Conservation (phyloP, 1,284 basidiomycete species). For the Rhodotorula sp. region DNA sequence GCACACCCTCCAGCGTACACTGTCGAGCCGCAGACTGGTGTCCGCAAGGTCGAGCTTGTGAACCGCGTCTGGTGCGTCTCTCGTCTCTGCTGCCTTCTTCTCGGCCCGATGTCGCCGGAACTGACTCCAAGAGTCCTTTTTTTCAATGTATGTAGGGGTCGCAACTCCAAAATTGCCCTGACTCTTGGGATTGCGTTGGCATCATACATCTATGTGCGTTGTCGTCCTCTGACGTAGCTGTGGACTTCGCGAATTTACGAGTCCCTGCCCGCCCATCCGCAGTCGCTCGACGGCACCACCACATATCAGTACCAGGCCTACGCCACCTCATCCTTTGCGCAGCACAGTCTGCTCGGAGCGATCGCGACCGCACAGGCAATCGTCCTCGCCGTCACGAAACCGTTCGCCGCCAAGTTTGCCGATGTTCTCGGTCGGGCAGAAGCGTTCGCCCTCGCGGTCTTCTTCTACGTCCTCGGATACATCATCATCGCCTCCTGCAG, state of each 20-base stretch:
- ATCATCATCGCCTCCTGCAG: slow-evolving; percentile 66
- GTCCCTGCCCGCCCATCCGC: too few species aligned
- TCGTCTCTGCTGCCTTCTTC: neutral
- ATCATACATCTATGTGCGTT: slow-evolving; percentile 64
- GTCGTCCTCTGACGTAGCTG: neutral
- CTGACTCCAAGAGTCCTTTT: neutral
- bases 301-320: slow-evolving; percentile 63
- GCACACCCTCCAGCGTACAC: neutral
- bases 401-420: slow-evolving; percentile 74
- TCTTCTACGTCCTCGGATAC: slow-evolving; percentile 58
- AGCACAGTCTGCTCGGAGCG: slow-evolving; percentile 31
- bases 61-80: slow-evolving; percentile 32
- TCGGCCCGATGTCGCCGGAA: neutral
- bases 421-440: slow-evolving; percentile 61
- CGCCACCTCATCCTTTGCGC: slow-evolving; percentile 26
- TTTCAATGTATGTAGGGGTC: slow-evolving; percentile 23
- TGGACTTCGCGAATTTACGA: too few species aligned
- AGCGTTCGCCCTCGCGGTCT: slow-evolving; percentile 61
- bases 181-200: slow-evolving; percentile 58
- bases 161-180: slow-evolving; percentile 29
- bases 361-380: slow-evolving; percentile 46
- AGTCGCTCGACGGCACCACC: slow-evolving; percentile 50
- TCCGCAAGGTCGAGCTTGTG: slow-evolving; percentile 37
- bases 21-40: slow-evolving; percentile 32
- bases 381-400: slow-evolving; percentile 67